Conservation (phyloP, 257 asterid genomes). For the Oldenlandia corymbosa region DNA sequence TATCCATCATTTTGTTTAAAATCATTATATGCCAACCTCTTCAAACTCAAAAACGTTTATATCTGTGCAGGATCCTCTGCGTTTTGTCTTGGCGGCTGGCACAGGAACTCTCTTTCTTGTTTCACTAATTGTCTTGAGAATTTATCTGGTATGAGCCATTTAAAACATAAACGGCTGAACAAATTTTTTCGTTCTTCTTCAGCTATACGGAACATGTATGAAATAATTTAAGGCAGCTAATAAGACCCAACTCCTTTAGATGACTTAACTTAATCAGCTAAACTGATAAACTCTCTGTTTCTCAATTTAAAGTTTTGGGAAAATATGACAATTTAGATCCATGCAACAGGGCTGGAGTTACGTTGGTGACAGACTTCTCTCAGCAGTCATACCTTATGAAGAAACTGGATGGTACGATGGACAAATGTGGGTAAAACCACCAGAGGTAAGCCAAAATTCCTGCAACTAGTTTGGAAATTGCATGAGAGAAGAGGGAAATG, state of each 20-base stretch:
- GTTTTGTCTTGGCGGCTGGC: conserved; percentile 64
- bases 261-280: background rate
- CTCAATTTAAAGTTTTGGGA: background rate
- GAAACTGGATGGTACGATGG: conserved; percentile 95
- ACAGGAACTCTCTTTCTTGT: conserved; percentile 85
- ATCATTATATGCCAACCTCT: background rate
- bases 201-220: background rate
- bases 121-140: conserved; percentile 71
- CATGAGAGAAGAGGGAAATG: background rate
- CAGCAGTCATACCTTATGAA: conserved; percentile 87
- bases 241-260: background rate
- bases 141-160: conserved; percentile 58
- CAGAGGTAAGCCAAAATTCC: conserved; percentile 50
- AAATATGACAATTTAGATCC: background rate
- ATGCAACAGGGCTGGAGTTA: conserved; percentile 82
- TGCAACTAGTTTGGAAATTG: background rate
- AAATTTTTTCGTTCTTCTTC: background rate
- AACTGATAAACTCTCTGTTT: background rate
- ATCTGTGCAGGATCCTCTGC: conserved; percentile 69
- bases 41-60: background rate
- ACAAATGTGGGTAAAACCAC: conserved; percentile 97
- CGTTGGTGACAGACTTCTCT: conserved; percentile 79
- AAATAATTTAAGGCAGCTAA: background rate
- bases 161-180: conserved; percentile 3
- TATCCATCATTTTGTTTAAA: conserved; percentile 1